phyloP scores from a whole-genome alignment of 768 basidiomycete species.

The Rhizopogon sp. region DNA sequence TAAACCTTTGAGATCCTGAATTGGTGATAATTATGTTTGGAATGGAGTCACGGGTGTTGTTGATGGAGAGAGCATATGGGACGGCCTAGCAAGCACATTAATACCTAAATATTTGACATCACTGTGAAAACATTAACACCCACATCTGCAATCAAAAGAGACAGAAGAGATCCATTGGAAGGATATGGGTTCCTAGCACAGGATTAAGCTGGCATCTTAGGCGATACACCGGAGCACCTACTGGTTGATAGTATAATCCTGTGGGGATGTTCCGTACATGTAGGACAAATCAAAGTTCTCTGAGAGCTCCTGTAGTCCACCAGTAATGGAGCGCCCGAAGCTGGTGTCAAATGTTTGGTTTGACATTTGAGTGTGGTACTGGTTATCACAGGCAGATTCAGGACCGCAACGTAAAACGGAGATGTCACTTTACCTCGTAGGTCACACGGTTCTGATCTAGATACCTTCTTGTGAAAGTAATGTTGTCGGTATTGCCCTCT shows the following conservation, averaged over 20 bases:
- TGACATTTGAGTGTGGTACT: conserved; percentile 64
- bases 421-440: conserved; percentile 47
- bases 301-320: conserved; percentile 48
- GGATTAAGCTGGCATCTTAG: not conserved
- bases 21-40: conserved; percentile 64
- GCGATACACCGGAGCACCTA: conserved; percentile 22
- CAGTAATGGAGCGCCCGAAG: conserved; percentile 47
- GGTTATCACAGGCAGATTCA: conserved; percentile 1
- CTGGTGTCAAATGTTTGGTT: conserved; percentile 58
- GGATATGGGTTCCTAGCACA: conserved; percentile 52
- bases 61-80: conserved; percentile 51
- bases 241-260: conserved; percentile 66
- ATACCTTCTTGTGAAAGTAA: conserved; percentile 68
- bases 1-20: conserved; percentile 61
- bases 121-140: conserved; percentile 3
- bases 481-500: conserved; percentile 36
- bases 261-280: conserved; percentile 68
- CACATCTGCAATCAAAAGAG: conserved; percentile 49
- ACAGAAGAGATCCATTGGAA: conserved; percentile 54
- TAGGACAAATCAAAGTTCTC: conserved; percentile 56
- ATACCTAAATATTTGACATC: not conserved
- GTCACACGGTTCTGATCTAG: conserved; percentile 77
- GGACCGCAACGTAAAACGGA: not conserved
- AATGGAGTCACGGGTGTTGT: conserved; percentile 56
- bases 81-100: conserved; percentile 33